A percentile compares a stretch with the other conserved stretches of the same genome.
Conservation (phyloP, 2,329 filamentous ascomycete species). For the Tolypocladium amazonense region DNA sequence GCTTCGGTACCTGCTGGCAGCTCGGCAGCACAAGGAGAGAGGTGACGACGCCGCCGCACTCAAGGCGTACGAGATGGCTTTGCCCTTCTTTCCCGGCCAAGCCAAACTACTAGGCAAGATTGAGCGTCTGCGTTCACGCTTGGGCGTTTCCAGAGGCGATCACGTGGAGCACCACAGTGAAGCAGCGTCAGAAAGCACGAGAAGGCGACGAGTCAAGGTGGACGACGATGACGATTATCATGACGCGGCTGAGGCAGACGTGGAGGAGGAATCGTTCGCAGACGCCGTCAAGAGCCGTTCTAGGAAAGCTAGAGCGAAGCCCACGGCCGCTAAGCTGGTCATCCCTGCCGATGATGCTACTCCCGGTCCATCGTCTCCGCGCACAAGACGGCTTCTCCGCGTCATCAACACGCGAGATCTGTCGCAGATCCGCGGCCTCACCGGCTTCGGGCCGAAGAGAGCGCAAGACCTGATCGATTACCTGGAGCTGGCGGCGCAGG, state of each 20-base stretch:
- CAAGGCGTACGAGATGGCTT: constrained; percentile 75
- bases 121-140: constrained; percentile 44
- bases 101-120: constrained; percentile 66
- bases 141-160: constrained; percentile 21
- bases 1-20: constrained; percentile 77
- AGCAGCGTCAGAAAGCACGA: neutral
- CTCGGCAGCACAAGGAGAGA: constrained; percentile 76
- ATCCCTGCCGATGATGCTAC: neutral
- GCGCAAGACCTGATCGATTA: constrained; percentile 50
- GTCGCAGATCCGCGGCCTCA: constrained; percentile 52
- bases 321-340: neutral
- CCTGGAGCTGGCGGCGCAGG: constrained; percentile 28
- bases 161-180: constrained; percentile 4
- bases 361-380: constrained; percentile 31
- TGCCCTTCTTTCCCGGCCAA: constrained; percentile 79
- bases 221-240: constrained; percentile 2
- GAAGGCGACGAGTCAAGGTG: neutral
- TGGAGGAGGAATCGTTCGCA: neutral
- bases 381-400: constrained; percentile 51
- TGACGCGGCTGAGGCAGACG: constrained; percentile 17
- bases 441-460: constrained; percentile 64
- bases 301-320: neutral
- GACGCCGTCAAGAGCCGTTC: neutral
- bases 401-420: constrained; percentile 67
- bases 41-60: constrained; percentile 72